Evolutionary conservation across 805 yeast species (phyloP).

Genomic region (Metschnikowia matae): DNA sequence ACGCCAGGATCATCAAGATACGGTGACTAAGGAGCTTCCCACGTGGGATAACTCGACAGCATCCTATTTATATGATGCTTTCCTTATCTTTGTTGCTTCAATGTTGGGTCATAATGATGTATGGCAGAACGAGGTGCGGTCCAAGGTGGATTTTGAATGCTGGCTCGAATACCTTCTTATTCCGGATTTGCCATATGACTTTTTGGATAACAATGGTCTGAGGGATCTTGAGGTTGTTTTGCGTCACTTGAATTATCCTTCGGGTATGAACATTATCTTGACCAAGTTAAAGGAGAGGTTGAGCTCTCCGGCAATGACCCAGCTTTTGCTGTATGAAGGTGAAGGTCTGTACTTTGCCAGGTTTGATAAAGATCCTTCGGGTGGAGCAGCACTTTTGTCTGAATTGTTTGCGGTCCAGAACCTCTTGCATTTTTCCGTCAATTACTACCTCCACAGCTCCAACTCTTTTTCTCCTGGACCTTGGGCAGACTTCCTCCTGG

Average conservation of each 20-base stretch:
- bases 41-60: not conserved
- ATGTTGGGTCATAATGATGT: not conserved
- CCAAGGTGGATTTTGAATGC: not conserved
- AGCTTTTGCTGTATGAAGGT: slow-evolving; percentile 26
- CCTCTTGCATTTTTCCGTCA: slow-evolving; percentile 29
- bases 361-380: slow-evolving; percentile 23
- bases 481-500: slow-evolving; percentile 2
- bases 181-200: slow-evolving; percentile 3
- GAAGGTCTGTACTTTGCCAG: slow-evolving; percentile 35
- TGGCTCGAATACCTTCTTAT: slow-evolving; percentile 1
- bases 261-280: not conserved
- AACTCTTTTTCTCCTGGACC: not conserved
- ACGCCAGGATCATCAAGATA: slow-evolving; percentile 7
- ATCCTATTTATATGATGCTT: not conserved
- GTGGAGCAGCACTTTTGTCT: slow-evolving; percentile 32
- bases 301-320: slow-evolving; percentile 23
- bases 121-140: not conserved
- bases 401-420: slow-evolving; percentile 39
- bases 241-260: not conserved
- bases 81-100: not conserved
- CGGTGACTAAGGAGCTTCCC: not conserved
- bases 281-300: slow-evolving; percentile 15
- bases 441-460: slow-evolving; percentile 33
- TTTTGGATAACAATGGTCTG: slow-evolving; percentile 2
- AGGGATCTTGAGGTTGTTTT: not conserved